Evolutionary conservation across 768 basidiomycete species (phyloP), one percentile per base, ranked within the genome.

Genomic region (Psilocybe sp.): DNA sequence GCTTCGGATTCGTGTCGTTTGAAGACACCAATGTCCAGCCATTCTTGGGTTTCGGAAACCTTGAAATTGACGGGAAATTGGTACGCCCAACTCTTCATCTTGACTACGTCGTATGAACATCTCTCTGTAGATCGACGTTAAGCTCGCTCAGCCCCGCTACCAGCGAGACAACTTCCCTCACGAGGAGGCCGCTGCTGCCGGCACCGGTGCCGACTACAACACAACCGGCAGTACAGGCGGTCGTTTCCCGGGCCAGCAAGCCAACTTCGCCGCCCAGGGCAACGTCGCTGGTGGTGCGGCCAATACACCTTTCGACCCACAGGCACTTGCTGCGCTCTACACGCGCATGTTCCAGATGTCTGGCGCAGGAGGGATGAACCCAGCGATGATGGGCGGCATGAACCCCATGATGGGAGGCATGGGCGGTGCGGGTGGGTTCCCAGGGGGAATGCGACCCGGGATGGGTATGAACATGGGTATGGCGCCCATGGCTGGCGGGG

Each of bases 1-100:
- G 97, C 11, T 99, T 99, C 57, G 97, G 95, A 0, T 99, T 99
- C 64, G 92, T 98, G 10, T 96, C 93, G 0, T 96, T 98, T 62
- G 89, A 94, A 64, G 88, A 92, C 53, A 87, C 86, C n/a, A 84
- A 88, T 57, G 91, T 95, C 16, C 87, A 92, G 53, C 86, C 87
- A 34, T 89, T 94, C 64, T 82, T 99, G 42, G 89, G 86, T 1
- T 87, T 89, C 45, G 90, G 91, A 5, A 90, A 92, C 59, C 74
- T 98, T 18, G 87, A 92, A 60, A 90, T 98, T 50, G 95, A 98
- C 59, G 96, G 95, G 13, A 97, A 98, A 75, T 70, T 92, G 66
- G 97, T 98, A 56, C 55, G 89, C 72, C 10, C 51, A 16, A 11
- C 2, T 15, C 23, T 2, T 49, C 36, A 15, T 44, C 8, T 7